These are phyloP conservation scores for Geranium brycei DNA, from an alignment of 345 rosid species.

Conservation along the genomic window DNA sequence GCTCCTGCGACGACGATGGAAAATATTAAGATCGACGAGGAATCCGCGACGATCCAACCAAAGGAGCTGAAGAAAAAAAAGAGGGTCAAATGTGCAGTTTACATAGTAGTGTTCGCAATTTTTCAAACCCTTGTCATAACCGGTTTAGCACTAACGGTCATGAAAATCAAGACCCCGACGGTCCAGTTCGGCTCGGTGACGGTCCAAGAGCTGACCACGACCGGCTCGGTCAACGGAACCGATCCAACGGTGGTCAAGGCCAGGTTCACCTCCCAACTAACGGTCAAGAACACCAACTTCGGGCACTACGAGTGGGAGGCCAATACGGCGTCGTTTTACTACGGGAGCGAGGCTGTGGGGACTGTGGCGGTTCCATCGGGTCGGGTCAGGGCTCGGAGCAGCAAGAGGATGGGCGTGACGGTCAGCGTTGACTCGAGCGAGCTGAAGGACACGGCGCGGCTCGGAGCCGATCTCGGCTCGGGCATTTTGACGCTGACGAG, in stretches of 20 bases:
- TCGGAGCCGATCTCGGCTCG: conserved; percentile 1
- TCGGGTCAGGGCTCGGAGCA: conserved; percentile 6
- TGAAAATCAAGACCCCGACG: conserved; percentile 5
- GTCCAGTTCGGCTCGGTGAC: neutral
- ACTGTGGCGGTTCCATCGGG: neutral
- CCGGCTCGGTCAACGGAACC: neutral
- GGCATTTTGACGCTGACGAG: conserved; percentile 2
- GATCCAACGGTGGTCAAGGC: conserved; percentile 4
- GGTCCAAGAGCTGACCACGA: neutral
- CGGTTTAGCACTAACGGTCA: conserved; percentile 3
- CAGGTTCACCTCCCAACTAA: neutral
- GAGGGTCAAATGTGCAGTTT: neutral
- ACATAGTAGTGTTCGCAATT: neutral
- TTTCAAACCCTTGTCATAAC: conserved; percentile 3
- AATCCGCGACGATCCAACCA: too few species aligned
- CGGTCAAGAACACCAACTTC: conserved; percentile 8
- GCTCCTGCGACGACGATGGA: too few species aligned
- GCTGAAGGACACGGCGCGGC: neutral
- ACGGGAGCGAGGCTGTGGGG: conserved; percentile 2
- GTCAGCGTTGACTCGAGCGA: neutral
- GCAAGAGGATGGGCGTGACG: neutral
- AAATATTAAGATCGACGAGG: too few species aligned
- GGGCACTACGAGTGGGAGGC: neutral
- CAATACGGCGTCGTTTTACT: neutral
- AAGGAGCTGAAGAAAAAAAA: neutral